A percentile compares a stretch with the other conserved stretches of the same genome.
phyloP scores from a whole-genome alignment of 164 flowering plant species.

The Liriodendron chinense region DNA sequence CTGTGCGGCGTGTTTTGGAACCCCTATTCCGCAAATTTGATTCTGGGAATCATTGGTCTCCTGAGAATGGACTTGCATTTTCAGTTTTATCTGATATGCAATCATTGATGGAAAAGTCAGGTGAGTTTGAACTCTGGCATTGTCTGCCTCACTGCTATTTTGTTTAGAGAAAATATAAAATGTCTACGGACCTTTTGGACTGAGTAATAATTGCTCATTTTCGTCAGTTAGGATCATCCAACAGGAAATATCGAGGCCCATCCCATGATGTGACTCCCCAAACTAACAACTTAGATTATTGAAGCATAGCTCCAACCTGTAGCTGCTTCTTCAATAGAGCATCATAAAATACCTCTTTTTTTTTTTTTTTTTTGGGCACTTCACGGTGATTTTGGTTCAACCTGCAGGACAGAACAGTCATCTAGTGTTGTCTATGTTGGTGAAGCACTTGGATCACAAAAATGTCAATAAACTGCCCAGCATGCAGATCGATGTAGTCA shows the following conservation, averaged over 20 bases:
- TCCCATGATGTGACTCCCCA: background rate
- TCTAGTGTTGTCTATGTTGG: conserved; percentile 58
- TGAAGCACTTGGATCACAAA: conserved; percentile 92
- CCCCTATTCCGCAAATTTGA: conserved; percentile 76
- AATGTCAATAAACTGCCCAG: conserved; percentile 55
- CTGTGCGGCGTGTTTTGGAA: conserved; percentile 84
- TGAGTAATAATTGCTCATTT: too few species aligned
- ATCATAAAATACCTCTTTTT: background rate
- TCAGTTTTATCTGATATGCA: conserved; percentile 65
- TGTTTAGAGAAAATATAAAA: background rate
- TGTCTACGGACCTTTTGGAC: background rate
- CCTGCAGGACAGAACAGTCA: conserved; percentile 65
- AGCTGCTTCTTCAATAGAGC: background rate
- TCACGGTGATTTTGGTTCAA: background rate
- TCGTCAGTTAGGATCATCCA: background rate
- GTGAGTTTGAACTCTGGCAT: conserved; percentile 25
- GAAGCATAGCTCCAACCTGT: background rate
- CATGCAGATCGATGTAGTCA: conserved; percentile 51
- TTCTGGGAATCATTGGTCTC: conserved; percentile 66
- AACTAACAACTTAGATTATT: background rate
- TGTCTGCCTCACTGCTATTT: background rate
- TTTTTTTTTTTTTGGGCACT: background rate
- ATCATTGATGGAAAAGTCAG: conserved; percentile 65
- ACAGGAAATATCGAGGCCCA: background rate
- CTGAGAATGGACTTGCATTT: conserved; percentile 59